Evolutionary conservation across 164 flowering plant genomes (phyloP).

Genomic region (Magnolia officinalis): DNA sequence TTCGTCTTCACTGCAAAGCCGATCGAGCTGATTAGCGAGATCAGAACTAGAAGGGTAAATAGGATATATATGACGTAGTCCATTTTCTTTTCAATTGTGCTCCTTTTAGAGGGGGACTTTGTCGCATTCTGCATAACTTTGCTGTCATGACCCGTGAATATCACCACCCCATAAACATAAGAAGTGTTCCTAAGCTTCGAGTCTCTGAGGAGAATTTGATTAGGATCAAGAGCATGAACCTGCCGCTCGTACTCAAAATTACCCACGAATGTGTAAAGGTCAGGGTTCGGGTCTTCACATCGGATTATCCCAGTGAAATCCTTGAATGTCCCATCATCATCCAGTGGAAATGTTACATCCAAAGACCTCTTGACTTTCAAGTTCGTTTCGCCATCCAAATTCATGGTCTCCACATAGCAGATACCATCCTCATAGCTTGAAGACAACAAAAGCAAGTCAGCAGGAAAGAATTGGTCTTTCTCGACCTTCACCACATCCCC

Average conservation of each 20-base stretch:
- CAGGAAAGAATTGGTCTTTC: conserved; percentile 81
- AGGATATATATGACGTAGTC: conserved; percentile 61
- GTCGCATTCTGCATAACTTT: conserved; percentile 87
- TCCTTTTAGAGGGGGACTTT: conserved; percentile 74
- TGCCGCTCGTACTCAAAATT: conserved; percentile 53
- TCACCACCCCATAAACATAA: conserved; percentile 68
- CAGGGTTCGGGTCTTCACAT: conserved; percentile 89
- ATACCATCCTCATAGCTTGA: conserved; percentile 77
- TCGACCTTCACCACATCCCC: conserved; percentile 76
- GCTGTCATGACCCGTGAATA: conserved; percentile 78
- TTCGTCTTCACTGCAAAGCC: conserved; percentile 57
- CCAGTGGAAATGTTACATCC: conserved; percentile 49
- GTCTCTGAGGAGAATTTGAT: conserved; percentile 72
- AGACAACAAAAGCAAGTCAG: conserved; percentile 72
- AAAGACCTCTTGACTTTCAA: conserved; percentile 71
- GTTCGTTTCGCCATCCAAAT: conserved; percentile 90
- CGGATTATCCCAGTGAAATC: conserved; percentile 53
- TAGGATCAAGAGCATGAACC: conserved; percentile 55
- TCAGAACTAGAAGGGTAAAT: conserved; percentile 46
- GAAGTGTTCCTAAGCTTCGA: conserved; percentile 77
- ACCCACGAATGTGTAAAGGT: conserved; percentile 69
- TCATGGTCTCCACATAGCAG: conserved; percentile 90
- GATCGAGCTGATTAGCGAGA: conserved; percentile 62
- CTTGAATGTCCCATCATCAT: conserved; percentile 47
- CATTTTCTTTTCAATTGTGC: conserved; percentile 64